phyloP scores from a whole-genome alignment of 83 land plant genomes.

The Picea mariana region DNA sequence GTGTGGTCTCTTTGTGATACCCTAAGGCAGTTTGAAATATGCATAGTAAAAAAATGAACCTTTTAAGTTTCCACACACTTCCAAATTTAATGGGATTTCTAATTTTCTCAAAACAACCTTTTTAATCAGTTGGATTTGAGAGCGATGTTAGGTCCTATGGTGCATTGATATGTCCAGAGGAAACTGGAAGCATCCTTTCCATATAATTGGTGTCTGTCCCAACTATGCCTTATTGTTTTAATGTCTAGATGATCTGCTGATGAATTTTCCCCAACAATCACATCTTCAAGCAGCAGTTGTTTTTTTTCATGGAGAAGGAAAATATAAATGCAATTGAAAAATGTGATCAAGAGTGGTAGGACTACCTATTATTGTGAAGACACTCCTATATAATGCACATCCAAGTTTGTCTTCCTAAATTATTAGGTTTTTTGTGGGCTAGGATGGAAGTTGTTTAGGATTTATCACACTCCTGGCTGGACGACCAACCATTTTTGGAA shows the following conservation, averaged over 20 bases:
- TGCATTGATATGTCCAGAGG: neutral
- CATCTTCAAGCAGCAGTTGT: neutral
- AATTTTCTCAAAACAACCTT: neutral
- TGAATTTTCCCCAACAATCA: neutral
- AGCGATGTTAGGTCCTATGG: neutral
- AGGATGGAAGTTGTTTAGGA: slow-evolving; percentile 23
- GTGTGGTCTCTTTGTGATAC: neutral
- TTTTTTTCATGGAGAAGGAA: neutral
- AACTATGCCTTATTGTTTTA: neutral
- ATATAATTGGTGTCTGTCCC: neutral
- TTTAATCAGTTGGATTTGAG: neutral
- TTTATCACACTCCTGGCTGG: slow-evolving; percentile 1
- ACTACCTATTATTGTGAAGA: too few relatives aligned
- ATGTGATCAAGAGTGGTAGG: too few relatives aligned
- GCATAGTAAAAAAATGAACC: neutral
- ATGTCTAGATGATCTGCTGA: neutral
- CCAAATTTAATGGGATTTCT: neutral
- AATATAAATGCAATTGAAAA: too few relatives aligned
- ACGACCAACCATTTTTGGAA: slow-evolving; percentile 25
- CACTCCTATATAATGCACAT: neutral
- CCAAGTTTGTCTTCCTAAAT: slow-evolving; percentile 7
- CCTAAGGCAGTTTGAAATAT: neutral
- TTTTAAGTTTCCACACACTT: neutral
- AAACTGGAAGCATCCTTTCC: neutral
- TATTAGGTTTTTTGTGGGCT: neutral